Conservation (phyloP, 495 filamentous ascomycete species). For the Aspergillus sclerotiicarbonarius region DNA sequence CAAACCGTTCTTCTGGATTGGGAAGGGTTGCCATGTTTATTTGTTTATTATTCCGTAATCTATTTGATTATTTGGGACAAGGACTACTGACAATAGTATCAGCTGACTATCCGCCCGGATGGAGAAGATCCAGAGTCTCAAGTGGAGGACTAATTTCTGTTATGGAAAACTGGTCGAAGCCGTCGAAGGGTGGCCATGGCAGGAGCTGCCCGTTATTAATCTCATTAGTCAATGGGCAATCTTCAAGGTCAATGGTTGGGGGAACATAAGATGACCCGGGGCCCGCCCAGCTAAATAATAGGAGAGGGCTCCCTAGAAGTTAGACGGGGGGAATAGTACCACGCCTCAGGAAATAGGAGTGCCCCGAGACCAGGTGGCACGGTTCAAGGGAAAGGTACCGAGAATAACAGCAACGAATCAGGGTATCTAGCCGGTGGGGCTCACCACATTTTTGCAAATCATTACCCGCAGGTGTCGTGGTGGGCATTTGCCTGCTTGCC, state of each 20-base stretch:
- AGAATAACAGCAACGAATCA: slow-evolving; percentile 17
- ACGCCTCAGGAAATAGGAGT: slow-evolving; percentile 4
- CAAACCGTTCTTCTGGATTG: neutral
- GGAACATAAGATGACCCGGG: neutral
- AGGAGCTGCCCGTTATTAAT: neutral
- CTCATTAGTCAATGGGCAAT: neutral
- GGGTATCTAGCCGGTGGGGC: slow-evolving; percentile 15
- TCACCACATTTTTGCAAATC: slow-evolving; percentile 26
- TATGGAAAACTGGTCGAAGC: slow-evolving; percentile 6
- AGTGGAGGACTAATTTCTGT: slow-evolving; percentile 4
- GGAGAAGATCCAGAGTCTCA: slow-evolving; percentile 2
- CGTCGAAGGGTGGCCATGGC: slow-evolving; percentile 1
- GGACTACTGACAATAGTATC: neutral
- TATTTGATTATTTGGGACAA: neutral
- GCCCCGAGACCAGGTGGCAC: slow-evolving; percentile 16
- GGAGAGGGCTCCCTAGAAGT: neutral
- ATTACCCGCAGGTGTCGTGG: slow-evolving; percentile 23
- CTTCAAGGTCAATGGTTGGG: slow-evolving; percentile 5
- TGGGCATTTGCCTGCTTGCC: slow-evolving; percentile 17
- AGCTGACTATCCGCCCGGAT: neutral
- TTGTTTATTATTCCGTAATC: neutral
- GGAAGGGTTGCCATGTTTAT: neutral
- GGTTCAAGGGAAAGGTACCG: slow-evolving; percentile 24
- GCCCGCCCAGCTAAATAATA: neutral
- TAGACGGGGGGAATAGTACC: neutral